These are phyloP conservation scores for Sporisorium reilianum DNA, from an alignment of 1,284 basidiomycete species.

Conservation along the genomic window DNA sequence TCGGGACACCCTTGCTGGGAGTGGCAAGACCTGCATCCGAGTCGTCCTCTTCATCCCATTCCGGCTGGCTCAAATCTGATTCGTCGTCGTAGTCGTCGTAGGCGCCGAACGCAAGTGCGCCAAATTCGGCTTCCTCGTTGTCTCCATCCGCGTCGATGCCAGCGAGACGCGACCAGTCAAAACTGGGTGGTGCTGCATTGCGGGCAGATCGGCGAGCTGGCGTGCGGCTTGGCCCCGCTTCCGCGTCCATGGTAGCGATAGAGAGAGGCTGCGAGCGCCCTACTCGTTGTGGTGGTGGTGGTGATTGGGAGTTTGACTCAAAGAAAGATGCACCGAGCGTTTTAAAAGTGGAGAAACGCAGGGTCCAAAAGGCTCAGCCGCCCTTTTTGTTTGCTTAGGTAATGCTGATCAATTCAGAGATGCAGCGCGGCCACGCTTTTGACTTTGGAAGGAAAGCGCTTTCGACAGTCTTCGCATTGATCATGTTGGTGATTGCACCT, in stretches of 20 bases:
- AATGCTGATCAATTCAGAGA: constrained; percentile 13
- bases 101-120: constrained; percentile 21
- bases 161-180: constrained; percentile 33
- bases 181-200: constrained; percentile 8
- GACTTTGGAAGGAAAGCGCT: constrained; percentile 8
- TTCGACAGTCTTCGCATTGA: not conserved
- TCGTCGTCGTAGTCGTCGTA: constrained; percentile 25
- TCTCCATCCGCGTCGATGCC: constrained; percentile 31
- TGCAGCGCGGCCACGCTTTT: not conserved
- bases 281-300: not conserved
- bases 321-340: not conserved
- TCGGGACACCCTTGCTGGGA: constrained; percentile 10
- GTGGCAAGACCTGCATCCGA: constrained; percentile 29
- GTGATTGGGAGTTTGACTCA: no score
- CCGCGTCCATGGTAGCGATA: constrained; percentile 15
- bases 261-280: no score
- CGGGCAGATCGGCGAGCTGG: constrained; percentile 22
- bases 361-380: constrained; percentile 20
- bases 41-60: constrained; percentile 49
- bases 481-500: not conserved
- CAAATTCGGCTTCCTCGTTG: constrained; percentile 35
- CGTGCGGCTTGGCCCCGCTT: constrained; percentile 25
- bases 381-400: constrained; percentile 24
- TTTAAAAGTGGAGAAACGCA: constrained; percentile 21
- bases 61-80: constrained; percentile 26